Conservation (phyloP, 192 early-diverging fungal genomes). For the Chytriomyces confervae region DNA sequence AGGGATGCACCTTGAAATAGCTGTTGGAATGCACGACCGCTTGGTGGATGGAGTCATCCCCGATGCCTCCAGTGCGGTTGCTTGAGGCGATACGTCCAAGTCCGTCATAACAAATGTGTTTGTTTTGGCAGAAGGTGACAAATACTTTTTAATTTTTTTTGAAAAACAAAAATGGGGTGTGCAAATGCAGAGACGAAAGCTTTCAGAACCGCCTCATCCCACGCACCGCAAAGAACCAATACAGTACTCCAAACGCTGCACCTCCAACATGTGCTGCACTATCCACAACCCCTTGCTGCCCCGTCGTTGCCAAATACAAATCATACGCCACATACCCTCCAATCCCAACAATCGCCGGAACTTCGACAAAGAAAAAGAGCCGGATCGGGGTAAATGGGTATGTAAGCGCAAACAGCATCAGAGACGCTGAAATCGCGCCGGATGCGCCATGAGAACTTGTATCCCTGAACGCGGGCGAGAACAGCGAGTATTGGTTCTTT, state of each 20-base stretch:
- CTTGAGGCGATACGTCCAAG: too few species aligned
- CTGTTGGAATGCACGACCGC: too few species aligned
- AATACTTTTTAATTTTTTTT: too few species aligned
- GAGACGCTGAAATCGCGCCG: conserved; percentile 38
- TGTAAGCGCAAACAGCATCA: conserved; percentile 40
- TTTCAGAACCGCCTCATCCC: neutral
- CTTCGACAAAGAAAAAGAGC: conserved; percentile 42
- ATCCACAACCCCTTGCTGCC: conserved; percentile 37
- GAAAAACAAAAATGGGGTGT: too few species aligned
- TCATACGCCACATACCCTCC: conserved; percentile 50
- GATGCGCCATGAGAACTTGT: conserved; percentile 41
- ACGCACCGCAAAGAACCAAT: conserved; percentile 39
- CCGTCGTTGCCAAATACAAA: conserved; percentile 38
- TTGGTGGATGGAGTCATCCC: too few species aligned
- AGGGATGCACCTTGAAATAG: too few species aligned
- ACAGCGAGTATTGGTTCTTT: neutral
- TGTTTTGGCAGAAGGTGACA: too few species aligned
- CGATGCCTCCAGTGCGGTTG: too few species aligned
- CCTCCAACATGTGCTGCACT: conserved; percentile 51
- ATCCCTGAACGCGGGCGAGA: neutral
- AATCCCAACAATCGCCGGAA: conserved; percentile 43
- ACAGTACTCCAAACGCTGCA: conserved; percentile 39
- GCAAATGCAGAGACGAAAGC: too few species aligned
- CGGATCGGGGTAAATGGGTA: conserved; percentile 41
- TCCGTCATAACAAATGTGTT: too few species aligned